Conservation (phyloP, 2,329 filamentous ascomycete genomes). For the Thelonectria blattea region DNA sequence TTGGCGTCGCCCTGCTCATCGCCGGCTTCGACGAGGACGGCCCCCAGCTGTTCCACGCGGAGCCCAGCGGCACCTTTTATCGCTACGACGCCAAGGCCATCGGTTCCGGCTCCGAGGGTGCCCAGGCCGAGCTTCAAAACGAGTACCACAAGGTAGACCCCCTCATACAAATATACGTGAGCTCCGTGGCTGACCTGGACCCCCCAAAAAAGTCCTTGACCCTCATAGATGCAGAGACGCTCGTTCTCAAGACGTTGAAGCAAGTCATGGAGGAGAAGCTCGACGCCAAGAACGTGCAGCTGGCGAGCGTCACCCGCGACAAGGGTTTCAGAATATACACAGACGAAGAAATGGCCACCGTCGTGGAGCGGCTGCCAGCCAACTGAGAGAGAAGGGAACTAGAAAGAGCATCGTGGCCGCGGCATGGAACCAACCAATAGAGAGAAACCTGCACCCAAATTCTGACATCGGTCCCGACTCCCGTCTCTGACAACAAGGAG, state of each 20-base stretch:
- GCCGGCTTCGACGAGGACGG: conserved; percentile 98
- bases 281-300: conserved; percentile 97
- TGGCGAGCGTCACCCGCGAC: conserved; percentile 97
- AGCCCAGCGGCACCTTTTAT: conserved; percentile 98
- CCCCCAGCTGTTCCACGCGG: conserved; percentile 95
- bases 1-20: conserved; percentile 95
- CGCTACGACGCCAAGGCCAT: conserved; percentile 99
- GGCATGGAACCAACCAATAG: conserved; percentile 21
- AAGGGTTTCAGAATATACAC: conserved; percentile 98
- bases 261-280: conserved; percentile 99
- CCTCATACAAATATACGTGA: too few relatives aligned
- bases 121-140: conserved; percentile 96
- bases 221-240: conserved; percentile 87
- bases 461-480: conserved; percentile 20
- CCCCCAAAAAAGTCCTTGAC: conserved; percentile 84
- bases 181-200: conserved; percentile 9
- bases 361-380: conserved; percentile 81
- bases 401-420: conserved; percentile 32
- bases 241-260: conserved; percentile 97
- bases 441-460: conserved; percentile 26
- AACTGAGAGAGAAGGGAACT: conserved; percentile 52
- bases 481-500: conserved; percentile 20
- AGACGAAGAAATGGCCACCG: conserved; percentile 94
- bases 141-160: conserved; percentile 86
- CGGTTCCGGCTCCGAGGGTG: conserved; percentile 94